Percentiles rank a stretch among this genome's conserved stretches.
Conservation (phyloP, 768 basidiomycete species). For the Chalciporus sphaerocephalus region DNA sequence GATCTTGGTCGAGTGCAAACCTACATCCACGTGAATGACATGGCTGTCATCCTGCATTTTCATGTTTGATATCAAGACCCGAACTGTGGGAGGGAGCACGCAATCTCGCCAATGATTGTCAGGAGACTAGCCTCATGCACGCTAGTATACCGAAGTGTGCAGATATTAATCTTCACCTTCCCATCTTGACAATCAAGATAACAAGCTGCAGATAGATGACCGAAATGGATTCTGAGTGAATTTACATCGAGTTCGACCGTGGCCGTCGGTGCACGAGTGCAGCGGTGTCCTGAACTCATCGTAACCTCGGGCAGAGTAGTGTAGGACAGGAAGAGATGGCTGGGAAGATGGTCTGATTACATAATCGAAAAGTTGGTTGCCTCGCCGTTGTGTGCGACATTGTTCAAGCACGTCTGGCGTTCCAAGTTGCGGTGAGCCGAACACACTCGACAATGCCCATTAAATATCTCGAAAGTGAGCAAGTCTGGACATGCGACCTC, state of each 20-base stretch:
- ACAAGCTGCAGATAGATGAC: background rate
- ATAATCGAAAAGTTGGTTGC: slow-evolving; percentile 22
- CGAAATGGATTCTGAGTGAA: background rate
- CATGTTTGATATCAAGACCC: slow-evolving; percentile 5
- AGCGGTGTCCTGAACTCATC: background rate
- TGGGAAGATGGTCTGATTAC: slow-evolving; percentile 22
- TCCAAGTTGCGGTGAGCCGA: slow-evolving; percentile 1
- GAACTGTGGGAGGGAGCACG: slow-evolving; percentile 3
- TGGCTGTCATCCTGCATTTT: slow-evolving; percentile 6
- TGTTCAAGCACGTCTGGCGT: slow-evolving; percentile 14
- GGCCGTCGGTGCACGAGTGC: too few relatives aligned
- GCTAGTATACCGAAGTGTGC: slow-evolving; percentile 1
- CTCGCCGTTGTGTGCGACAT: slow-evolving; percentile 19
- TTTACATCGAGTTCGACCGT: too few relatives aligned
- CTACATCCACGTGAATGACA: slow-evolving; percentile 1
- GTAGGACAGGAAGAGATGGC: background rate
- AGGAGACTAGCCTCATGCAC: slow-evolving; percentile 5
- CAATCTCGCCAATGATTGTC: slow-evolving; percentile 3
- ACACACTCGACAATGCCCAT: slow-evolving; percentile 56
- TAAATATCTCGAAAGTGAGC: slow-evolving; percentile 78
- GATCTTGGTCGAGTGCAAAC: background rate
- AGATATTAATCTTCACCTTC: slow-evolving; percentile 1
- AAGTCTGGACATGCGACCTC: background rate
- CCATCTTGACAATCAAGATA: background rate
- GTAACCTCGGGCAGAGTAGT: background rate